phyloP scores from a whole-genome alignment of 2,329 filamentous ascomycete genomes.

The Colletotrichum sublineola region DNA sequence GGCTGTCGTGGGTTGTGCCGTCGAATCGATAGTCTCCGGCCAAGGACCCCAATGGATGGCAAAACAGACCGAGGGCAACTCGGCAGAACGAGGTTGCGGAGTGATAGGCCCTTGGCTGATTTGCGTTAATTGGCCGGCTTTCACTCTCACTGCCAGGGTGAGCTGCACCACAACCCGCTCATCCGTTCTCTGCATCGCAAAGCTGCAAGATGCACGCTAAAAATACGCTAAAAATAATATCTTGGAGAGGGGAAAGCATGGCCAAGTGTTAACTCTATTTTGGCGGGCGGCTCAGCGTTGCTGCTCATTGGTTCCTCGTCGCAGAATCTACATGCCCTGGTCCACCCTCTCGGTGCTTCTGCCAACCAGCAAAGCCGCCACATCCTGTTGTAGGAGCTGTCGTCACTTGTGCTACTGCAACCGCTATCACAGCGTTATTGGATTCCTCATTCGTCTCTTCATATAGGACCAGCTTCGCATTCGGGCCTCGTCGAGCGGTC shows the following conservation, averaged over 20 bases:
- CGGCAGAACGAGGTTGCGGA: constrained; percentile 8
- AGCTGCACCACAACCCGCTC: constrained; percentile 14
- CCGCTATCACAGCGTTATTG: constrained; percentile 32
- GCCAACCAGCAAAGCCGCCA: constrained; percentile 30
- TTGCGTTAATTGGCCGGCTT: constrained; percentile 10
- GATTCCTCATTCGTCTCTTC: background rate
- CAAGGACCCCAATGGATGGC: constrained; percentile 9
- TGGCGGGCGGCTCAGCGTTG: constrained; percentile 31
- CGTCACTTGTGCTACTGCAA: constrained; percentile 42
- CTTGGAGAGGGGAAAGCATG: background rate
- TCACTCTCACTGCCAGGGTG: background rate
- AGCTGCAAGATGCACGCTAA: constrained; percentile 35
- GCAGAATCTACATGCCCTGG: constrained; percentile 10
- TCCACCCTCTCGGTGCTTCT: constrained; percentile 5
- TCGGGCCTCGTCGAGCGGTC: constrained; percentile 21
- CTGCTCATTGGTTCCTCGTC: constrained; percentile 31
- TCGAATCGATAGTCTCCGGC: constrained; percentile 31
- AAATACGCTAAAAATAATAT: constrained; percentile 41
- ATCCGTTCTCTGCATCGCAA: constrained; percentile 29
- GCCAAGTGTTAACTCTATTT: constrained; percentile 39
- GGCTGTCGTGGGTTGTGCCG: background rate
- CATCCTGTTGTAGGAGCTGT: constrained; percentile 18
- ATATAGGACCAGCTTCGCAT: background rate
- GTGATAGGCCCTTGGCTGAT: constrained; percentile 20
- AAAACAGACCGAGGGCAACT: constrained; percentile 14